Conservation (phyloP, 2,329 filamentous ascomycete species). For the Scleromitrula shiraiana region DNA sequence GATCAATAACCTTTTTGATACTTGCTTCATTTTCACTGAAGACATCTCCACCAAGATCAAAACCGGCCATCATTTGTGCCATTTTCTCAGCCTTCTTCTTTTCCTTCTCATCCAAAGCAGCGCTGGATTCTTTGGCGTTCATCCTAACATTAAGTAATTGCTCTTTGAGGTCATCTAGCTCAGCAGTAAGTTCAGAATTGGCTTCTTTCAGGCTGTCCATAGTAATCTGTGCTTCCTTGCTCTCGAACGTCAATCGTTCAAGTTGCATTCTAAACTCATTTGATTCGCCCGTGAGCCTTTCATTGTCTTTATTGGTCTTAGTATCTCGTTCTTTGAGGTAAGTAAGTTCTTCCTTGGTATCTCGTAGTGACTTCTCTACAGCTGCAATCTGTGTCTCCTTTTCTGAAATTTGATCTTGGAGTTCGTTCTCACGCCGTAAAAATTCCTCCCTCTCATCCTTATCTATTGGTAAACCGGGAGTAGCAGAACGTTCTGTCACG, state of each 20-base stretch:
- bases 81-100: constrained; percentile 98
- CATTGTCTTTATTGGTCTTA: constrained; percentile 82
- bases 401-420: constrained; percentile 93
- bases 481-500: constrained; percentile 74
- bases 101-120: constrained; percentile 91
- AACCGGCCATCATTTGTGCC: constrained; percentile 99
- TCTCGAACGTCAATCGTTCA: constrained; percentile 90
- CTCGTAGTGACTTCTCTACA: constrained; percentile 71
- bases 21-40: constrained; percentile 89
- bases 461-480: constrained; percentile 79
- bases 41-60: constrained; percentile 85
- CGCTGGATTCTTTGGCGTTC: constrained; percentile 87
- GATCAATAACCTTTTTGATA: constrained; percentile 75
- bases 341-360: constrained; percentile 77
- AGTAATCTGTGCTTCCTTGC: constrained; percentile 92
- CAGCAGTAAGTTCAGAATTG: constrained; percentile 82
- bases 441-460: constrained; percentile 98
- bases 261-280: constrained; percentile 96
- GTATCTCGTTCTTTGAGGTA: constrained; percentile 80
- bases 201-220: constrained; percentile 97
- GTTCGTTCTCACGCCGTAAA: constrained; percentile 85
- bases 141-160: constrained; percentile 94
- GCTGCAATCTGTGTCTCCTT: constrained; percentile 75
- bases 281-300: constrained; percentile 73
- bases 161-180: constrained; percentile 93